phyloP scores from a whole-genome alignment of 2,329 filamentous ascomycete genomes.

The Fusarium duplospermum region DNA sequence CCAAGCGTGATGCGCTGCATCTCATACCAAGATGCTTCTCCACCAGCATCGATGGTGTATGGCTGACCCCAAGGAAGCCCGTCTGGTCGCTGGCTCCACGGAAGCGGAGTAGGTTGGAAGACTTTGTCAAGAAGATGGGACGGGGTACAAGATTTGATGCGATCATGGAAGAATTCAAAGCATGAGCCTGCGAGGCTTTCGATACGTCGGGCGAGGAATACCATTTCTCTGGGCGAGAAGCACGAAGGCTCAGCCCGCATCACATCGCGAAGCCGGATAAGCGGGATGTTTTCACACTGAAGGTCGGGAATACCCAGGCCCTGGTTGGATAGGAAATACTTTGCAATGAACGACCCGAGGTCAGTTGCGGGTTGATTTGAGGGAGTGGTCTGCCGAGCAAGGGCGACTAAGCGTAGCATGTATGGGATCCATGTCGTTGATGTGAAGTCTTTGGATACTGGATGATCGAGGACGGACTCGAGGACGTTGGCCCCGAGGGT shows the following conservation, averaged over 20 bases:
- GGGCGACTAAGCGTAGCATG: constrained; percentile 20
- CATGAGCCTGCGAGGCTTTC: constrained; percentile 11
- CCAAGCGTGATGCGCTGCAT: constrained; percentile 16
- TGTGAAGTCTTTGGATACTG: not conserved
- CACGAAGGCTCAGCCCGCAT: not conserved
- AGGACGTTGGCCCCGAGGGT: constrained; percentile 13
- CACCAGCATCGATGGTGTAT: constrained; percentile 13
- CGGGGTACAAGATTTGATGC: constrained; percentile 2
- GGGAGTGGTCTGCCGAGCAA: constrained; percentile 3
- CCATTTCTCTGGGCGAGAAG: constrained; percentile 1
- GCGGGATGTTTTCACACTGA: not conserved
- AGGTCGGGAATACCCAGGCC: constrained; percentile 5
- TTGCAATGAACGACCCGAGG: constrained; percentile 6
- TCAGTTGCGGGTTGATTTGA: not conserved
- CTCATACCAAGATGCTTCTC: constrained; percentile 27
- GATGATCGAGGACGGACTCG: constrained; percentile 11
- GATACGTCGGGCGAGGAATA: constrained; percentile 16
- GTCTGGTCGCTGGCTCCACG: constrained; percentile 11
- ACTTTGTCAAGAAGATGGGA: constrained; percentile 19
- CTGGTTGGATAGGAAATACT: constrained; percentile 11
- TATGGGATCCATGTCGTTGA: constrained; percentile 25
- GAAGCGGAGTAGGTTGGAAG: not conserved
- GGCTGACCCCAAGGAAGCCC: constrained; percentile 10
- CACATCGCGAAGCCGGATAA: constrained; percentile 1
- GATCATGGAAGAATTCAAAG: constrained; percentile 18